phyloP scores from a whole-genome alignment of 805 yeast species.

The Hagleromyces aurorensis region DNA sequence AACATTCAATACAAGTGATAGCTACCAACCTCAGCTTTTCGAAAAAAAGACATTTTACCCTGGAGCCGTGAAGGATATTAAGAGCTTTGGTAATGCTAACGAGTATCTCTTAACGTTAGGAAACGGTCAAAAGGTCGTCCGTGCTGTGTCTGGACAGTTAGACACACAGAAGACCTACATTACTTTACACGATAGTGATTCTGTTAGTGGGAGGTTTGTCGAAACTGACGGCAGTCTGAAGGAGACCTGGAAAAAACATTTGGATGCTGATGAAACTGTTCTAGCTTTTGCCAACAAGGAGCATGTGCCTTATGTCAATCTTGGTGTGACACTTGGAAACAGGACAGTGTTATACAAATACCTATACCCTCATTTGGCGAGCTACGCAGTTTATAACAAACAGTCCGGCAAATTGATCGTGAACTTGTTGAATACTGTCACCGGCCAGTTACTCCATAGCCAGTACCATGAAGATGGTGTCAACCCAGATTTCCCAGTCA shows the following conservation, averaged over 20 bases:
- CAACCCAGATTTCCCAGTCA: constrained; percentile 37
- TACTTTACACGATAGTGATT: constrained; percentile 15
- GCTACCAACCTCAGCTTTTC: background rate
- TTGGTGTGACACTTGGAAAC: constrained; percentile 63
- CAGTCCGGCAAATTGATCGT: constrained; percentile 34
- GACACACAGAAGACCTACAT: constrained; percentile 14
- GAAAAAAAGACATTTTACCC: background rate
- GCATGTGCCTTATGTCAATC: constrained; percentile 40
- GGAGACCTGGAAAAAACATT: constrained; percentile 35
- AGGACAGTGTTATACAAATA: constrained; percentile 77
- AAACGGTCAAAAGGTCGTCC: constrained; percentile 9
- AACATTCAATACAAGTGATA: too few relatives aligned
- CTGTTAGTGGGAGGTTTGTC: constrained; percentile 23
- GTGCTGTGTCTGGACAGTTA: constrained; percentile 4
- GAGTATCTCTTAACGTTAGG: constrained; percentile 13
- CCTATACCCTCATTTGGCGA: constrained; percentile 59
- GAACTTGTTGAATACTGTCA: constrained; percentile 55
- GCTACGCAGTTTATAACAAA: constrained; percentile 38
- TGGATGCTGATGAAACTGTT: constrained; percentile 31
- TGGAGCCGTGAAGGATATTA: too few relatives aligned
- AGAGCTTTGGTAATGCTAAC: constrained; percentile 5
- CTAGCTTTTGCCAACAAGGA: constrained; percentile 35
- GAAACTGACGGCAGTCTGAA: constrained; percentile 14
- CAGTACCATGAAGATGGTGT: constrained; percentile 37
- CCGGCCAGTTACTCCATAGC: constrained; percentile 54